Percentiles rank a stretch among this genome's conserved stretches.
phyloP scores from a whole-genome alignment of 2,329 filamentous ascomycete species.

The Hypocreales sp. region DNA sequence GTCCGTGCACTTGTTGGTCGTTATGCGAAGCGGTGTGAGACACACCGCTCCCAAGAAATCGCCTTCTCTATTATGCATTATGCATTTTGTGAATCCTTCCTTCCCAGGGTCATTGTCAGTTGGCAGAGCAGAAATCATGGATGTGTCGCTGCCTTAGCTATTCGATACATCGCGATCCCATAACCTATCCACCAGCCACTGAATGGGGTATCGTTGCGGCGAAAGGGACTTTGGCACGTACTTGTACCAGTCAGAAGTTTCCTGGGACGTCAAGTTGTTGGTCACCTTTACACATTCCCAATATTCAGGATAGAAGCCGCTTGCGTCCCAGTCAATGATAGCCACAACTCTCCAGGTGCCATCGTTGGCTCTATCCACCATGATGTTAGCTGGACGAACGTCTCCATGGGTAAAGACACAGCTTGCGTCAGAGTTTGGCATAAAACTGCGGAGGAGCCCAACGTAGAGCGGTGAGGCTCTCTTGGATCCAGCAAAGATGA shows the following conservation, averaged over 20 bases:
- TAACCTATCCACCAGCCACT: slow-evolving; percentile 2
- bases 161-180: slow-evolving; percentile 1
- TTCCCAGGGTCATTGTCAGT: no score
- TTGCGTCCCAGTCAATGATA: slow-evolving; percentile 7
- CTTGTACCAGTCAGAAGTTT: slow-evolving; percentile 5
- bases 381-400: slow-evolving; percentile 1
- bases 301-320: slow-evolving; percentile 8
- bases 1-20: no score
- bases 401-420: slow-evolving; percentile 3
- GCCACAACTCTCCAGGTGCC: slow-evolving; percentile 3
- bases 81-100: no score
- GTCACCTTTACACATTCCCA: slow-evolving; percentile 7
- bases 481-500: slow-evolving; percentile 4
- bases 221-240: slow-evolving; percentile 3
- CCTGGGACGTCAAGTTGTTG: slow-evolving; percentile 4
- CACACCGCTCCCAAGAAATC: no score
- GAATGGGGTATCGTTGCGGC: slow-evolving; percentile 1
- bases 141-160: no score
- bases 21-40: no score
- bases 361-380: slow-evolving; percentile 2
- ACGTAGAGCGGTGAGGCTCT: slow-evolving; percentile 3
- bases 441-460: slow-evolving; percentile 3
- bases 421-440: slow-evolving; percentile 1
- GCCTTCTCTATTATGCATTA: no score
- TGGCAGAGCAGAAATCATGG: no score